These are phyloP conservation scores for Pseudocercospora eumusae DNA, from an alignment of 2,329 filamentous ascomycete species.

Conservation along the genomic window DNA sequence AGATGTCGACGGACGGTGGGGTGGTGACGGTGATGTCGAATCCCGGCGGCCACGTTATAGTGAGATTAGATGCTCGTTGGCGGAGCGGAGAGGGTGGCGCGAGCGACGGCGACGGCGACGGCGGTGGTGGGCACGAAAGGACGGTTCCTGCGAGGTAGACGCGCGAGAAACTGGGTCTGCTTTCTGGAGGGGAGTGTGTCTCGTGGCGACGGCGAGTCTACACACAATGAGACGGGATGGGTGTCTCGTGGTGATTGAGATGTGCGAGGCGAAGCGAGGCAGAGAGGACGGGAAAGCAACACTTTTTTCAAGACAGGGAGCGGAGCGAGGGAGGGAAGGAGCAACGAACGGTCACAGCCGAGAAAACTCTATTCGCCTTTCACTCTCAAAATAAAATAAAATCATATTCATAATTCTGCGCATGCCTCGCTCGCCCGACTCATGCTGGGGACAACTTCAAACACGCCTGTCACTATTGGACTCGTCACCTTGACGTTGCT, in stretches of 20 bases:
- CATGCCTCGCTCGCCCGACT: background rate
- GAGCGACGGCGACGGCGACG: background rate
- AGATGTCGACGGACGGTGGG: conserved; percentile 9
- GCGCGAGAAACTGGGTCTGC: conserved; percentile 10
- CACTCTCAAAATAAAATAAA: too few species aligned
- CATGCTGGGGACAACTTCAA: background rate
- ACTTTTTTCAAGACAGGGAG: conserved; percentile 8
- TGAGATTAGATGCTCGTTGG: conserved; percentile 17
- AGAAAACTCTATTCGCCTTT: background rate
- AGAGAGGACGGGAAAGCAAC: background rate
- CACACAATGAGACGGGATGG: conserved; percentile 9
- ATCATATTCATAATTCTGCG: background rate
- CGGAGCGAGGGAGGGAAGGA: background rate
- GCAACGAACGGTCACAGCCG: background rate
- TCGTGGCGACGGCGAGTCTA: conserved; percentile 10
- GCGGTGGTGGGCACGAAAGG: background rate
- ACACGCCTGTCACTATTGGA: background rate
- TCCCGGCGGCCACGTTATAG: conserved; percentile 9
- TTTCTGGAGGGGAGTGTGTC: conserved; percentile 13
- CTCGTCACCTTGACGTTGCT: background rate
- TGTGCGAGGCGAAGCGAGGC: background rate
- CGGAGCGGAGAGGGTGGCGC: conserved; percentile 17
- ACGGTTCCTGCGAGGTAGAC: background rate
- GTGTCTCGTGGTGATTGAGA: conserved; percentile 4
- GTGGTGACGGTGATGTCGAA: conserved; percentile 10